Evolutionary conservation across 768 basidiomycete genomes (phyloP).

Genomic region (Kwoniella bestiolae): DNA sequence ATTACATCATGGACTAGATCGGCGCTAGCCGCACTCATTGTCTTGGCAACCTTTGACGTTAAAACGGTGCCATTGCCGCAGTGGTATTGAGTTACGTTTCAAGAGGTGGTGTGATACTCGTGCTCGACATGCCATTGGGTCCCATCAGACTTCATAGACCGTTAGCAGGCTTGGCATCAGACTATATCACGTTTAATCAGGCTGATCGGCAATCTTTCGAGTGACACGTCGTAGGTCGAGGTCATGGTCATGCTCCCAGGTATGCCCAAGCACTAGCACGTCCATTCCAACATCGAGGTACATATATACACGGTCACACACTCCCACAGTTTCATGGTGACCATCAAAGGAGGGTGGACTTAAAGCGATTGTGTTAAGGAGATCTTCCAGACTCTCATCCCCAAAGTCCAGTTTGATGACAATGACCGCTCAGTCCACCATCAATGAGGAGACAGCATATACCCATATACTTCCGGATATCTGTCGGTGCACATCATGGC

Average conservation of each 20-base stretch:
- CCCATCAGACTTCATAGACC: too few species aligned
- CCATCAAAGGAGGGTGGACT: background rate
- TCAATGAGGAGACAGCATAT: too few species aligned
- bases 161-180: too few species aligned
- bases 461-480: too few species aligned
- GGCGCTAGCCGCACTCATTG: constrained; percentile 2
- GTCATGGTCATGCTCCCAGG: too few species aligned
- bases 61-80: background rate
- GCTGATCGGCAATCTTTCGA: too few species aligned
- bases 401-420: background rate
- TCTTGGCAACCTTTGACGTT: constrained; percentile 5
- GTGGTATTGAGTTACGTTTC: background rate
- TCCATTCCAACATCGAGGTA: background rate
- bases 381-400: background rate
- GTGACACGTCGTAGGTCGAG: too few species aligned
- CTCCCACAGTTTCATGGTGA: background rate
- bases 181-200: background rate
- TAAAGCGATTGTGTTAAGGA: background rate
- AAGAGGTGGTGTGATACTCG: too few species aligned
- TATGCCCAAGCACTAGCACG: background rate
- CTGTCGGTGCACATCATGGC: too few species aligned
- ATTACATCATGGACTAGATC: background rate
- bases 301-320: too few species aligned
- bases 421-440: background rate
- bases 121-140: too few species aligned